A percentile compares a stretch with the other conserved stretches of the same genome.
phyloP scores from a whole-genome alignment of 192 early-diverging fungal species.

The Kappamyces sp. region DNA sequence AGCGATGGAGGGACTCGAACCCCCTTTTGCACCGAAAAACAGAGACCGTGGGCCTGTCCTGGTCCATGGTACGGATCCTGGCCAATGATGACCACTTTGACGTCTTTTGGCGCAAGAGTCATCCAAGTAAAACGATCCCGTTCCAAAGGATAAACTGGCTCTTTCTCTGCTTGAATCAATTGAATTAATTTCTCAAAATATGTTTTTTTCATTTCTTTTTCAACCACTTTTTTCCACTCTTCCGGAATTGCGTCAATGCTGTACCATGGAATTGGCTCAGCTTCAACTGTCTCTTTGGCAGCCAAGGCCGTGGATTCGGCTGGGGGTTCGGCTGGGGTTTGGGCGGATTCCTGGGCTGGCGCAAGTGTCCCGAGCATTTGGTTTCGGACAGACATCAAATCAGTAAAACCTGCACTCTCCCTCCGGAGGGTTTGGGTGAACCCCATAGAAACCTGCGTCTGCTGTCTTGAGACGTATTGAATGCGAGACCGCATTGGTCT shows the following conservation, averaged over 20 bases:
- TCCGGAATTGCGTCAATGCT: constrained; percentile 65
- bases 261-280: too few relatives aligned
- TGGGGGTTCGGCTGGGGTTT: too few relatives aligned
- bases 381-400: too few relatives aligned
- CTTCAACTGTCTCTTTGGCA: too few relatives aligned
- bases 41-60: constrained; percentile 83
- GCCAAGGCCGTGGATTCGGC: too few relatives aligned
- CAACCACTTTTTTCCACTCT: constrained; percentile 47
- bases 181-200: constrained; percentile 60
- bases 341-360: too few relatives aligned
- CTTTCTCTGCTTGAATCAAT: constrained; percentile 56
- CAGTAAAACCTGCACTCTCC: too few relatives aligned
- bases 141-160: constrained; percentile 64
- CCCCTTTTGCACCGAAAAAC: constrained; percentile 80
- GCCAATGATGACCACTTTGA: constrained; percentile 88
- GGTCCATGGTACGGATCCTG: constrained; percentile 85
- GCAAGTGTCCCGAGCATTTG: too few relatives aligned
- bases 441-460: too few relatives aligned
- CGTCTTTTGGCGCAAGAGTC: constrained; percentile 53
- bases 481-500: too few relatives aligned
- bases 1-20: constrained; percentile 80
- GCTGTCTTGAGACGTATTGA: too few relatives aligned
- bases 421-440: too few relatives aligned
- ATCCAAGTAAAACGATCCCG: constrained; percentile 75
- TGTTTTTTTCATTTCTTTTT: constrained; percentile 28